Conservation (phyloP, 768 basidiomycete species). For the Russula compacta region DNA sequence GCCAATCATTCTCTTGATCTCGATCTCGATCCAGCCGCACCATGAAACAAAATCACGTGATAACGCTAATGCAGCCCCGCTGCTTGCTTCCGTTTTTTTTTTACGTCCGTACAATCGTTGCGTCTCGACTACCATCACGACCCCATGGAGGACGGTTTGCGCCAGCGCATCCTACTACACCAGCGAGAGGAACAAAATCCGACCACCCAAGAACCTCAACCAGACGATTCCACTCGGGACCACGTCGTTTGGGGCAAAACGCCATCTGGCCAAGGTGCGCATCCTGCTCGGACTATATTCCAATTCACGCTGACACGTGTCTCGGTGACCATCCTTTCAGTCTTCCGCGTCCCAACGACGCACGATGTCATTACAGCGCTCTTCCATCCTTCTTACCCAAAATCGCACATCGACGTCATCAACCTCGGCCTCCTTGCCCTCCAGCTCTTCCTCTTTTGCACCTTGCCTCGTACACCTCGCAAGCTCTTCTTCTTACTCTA, state of each 20-base stretch:
- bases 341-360: conserved; percentile 89
- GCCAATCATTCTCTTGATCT: background rate
- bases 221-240: conserved; percentile 10
- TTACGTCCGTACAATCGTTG: conserved; percentile 7
- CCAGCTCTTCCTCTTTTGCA: conserved; percentile 66
- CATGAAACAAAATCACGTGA: conserved; percentile 1
- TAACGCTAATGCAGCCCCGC: background rate
- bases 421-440: conserved; percentile 71
- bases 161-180: conserved; percentile 1
- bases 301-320: conserved; percentile 1
- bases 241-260: conserved; percentile 85
- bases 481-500: conserved; percentile 76
- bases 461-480: conserved; percentile 47
- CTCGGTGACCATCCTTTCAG: conserved; percentile 32
- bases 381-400: conserved; percentile 73
- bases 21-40: too few relatives aligned
- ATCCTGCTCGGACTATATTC: background rate
- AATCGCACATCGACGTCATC: conserved; percentile 82
- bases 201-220: background rate
- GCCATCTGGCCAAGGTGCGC: conserved; percentile 63
- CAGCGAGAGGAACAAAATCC: background rate
- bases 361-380: conserved; percentile 82
- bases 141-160: background rate
- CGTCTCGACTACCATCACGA: conserved; percentile 10
- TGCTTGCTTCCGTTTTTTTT: background rate